Percentiles rank a stretch among this genome's conserved stretches.
Conservation (phyloP, 73 alveolate genomes). For the Uronychia setigera region DNA sequence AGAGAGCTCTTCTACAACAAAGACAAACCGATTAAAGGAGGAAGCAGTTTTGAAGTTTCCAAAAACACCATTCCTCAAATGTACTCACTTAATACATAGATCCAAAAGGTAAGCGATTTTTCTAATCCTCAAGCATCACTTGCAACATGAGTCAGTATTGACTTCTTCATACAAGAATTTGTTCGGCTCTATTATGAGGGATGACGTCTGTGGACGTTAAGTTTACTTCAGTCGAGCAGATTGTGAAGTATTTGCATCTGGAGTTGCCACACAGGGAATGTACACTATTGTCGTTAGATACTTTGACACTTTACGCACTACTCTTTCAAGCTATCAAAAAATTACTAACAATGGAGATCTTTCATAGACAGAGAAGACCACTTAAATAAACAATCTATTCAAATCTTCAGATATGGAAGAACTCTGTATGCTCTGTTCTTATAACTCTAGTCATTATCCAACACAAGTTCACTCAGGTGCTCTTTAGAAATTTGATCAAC, state of each 20-base stretch:
- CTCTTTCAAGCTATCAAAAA: conserved; percentile 4
- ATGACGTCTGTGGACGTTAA: conserved; percentile 20
- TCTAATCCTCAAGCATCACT: conserved; percentile 1
- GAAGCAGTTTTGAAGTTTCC: conserved; percentile 16
- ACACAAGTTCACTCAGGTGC: conserved; percentile 13
- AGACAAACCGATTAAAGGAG: not conserved
- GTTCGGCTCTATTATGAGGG: not conserved
- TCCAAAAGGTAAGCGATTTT: not conserved
- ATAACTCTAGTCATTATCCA: conserved; percentile 20
- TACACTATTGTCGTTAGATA: conserved; percentile 33
- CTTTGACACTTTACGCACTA: conserved; percentile 29
- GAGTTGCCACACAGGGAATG: conserved; percentile 30
- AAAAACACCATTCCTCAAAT: not conserved
- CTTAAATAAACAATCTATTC: conserved; percentile 15
- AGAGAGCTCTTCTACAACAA: conserved; percentile 41
- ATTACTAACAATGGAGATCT: not conserved
- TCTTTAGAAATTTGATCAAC: conserved; percentile 10
- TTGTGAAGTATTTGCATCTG: conserved; percentile 27
- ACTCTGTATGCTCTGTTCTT: not conserved
- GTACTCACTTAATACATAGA: not conserved
- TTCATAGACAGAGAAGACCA: not conserved
- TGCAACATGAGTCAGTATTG: conserved; percentile 6
- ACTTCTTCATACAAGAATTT: not conserved
- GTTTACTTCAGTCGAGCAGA: conserved; percentile 1
- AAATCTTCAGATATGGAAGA: not conserved